Evolutionary conservation across 2,329 filamentous ascomycete species (phyloP).

Genomic region (Fusarium succisae): DNA sequence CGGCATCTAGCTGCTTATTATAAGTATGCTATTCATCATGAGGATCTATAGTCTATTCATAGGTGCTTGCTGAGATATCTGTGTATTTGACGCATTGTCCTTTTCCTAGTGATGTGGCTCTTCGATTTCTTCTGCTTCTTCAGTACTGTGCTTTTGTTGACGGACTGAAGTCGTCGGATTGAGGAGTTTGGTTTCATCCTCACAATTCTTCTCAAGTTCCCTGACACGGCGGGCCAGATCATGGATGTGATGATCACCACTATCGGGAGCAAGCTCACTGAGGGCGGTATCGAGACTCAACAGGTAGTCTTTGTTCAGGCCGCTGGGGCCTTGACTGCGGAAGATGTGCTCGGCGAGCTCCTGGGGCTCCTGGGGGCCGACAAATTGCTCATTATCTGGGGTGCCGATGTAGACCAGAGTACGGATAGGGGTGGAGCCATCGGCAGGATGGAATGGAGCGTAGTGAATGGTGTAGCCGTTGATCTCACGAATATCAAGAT

Average conservation of each 20-base stretch:
- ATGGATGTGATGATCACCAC: constrained; percentile 83
- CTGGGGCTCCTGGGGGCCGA: constrained; percentile 83
- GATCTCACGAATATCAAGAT: constrained; percentile 96
- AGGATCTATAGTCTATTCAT: background rate
- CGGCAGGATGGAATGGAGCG: constrained; percentile 76
- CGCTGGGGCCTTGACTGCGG: constrained; percentile 81
- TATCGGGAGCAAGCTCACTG: constrained; percentile 75
- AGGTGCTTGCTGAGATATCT: background rate
- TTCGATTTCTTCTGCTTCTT: constrained; percentile 46
- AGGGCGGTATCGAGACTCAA: constrained; percentile 81
- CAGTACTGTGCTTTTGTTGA: constrained; percentile 38
- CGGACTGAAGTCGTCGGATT: constrained; percentile 19
- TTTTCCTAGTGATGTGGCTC: constrained; percentile 12
- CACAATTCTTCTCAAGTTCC: constrained; percentile 56
- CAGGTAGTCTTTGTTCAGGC: constrained; percentile 90
- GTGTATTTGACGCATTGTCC: background rate
- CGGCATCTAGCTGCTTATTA: constrained; percentile 1
- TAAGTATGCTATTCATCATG: background rate
- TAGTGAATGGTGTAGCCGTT: constrained; percentile 97
- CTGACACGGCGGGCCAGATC: constrained; percentile 81
- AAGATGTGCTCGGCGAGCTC: constrained; percentile 83
- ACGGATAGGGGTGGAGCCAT: constrained; percentile 53
- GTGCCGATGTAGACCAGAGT: constrained; percentile 93
- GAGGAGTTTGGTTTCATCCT: constrained; percentile 13
- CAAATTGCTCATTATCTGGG: constrained; percentile 91